Base-by-base conservation (phyloP, 2,329 filamentous ascomycete genomes). In the Myriosclerotinia curreyana region DNA sequence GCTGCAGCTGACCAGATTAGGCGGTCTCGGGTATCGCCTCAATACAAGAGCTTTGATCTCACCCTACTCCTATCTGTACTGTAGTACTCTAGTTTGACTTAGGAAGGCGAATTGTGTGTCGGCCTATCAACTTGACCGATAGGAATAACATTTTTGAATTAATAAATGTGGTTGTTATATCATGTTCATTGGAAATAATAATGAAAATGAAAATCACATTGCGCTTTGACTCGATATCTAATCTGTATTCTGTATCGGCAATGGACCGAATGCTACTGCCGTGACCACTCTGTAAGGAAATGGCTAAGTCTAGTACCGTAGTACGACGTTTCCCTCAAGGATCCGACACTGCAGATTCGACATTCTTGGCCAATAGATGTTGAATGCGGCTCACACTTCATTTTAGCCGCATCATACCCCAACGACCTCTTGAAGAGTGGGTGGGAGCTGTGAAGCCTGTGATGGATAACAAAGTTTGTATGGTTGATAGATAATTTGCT, bases 401-500 rank as follows among this genome's bases (percentile, higher is more conserved):
- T 54, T 62, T 54, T 62, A 62, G 60, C 60, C 60, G 60, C 60
- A 62, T 50, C 56, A 36, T 31, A 49, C 56, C 56, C 56, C 5
- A 36, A 59, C 44, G 44, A 59, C 56, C 28, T 11, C 56, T 38
- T 36, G 28, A 25, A 62, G 28, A 48, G 38, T 62, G 60, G 36
- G 38, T 62, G 60, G 36, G 38, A 54, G 36, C 7, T 31, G 25
- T 15, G 14, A 28, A 36, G 50, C 28, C 17, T 12, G 9, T 11
- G 8, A 36, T 31, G 28, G 50, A 5, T 3, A 52, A n/a, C 3
- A 34, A 34, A n/a, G 49, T 28, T 3, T 36, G 28, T 1, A 31
- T 42, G 22, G 40, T 28, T 48, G 42, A 56, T 46, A 9, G 40
- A 14, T 46, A 9, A 22, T 56, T 31, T 36, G 17, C n/a, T 36